Evolutionary conservation across 2,329 filamentous ascomycete species (phyloP).

Genomic region (Nigrograna mackinnonii): DNA sequence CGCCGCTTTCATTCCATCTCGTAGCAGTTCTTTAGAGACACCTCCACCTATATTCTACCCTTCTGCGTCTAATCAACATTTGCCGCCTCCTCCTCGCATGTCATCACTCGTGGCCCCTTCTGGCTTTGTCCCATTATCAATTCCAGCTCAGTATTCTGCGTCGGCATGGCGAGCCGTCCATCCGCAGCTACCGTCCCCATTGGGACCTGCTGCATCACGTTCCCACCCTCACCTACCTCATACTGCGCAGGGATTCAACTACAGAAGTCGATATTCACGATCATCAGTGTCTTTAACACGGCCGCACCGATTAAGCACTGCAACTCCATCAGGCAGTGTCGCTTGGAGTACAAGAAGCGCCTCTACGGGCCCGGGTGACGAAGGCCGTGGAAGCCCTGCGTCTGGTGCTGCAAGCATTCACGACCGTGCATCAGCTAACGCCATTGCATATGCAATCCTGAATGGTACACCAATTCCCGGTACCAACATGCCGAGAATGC

Average conservation of each 20-base stretch:
- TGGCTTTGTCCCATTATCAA: conserved; percentile 24
- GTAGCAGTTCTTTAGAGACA: conserved; percentile 16
- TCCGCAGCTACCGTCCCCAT: conserved; percentile 21
- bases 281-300: conserved; percentile 34
- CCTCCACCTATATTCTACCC: conserved; percentile 17
- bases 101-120: conserved; percentile 16
- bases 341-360: conserved; percentile 26
- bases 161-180: conserved; percentile 37
- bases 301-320: conserved; percentile 29
- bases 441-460: conserved; percentile 25
- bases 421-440: conserved; percentile 12
- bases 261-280: conserved; percentile 23
- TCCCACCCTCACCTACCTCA: conserved; percentile 22
- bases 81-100: conserved; percentile 22
- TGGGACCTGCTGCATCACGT: conserved; percentile 17
- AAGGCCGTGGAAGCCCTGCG: conserved; percentile 9
- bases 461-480: conserved; percentile 20
- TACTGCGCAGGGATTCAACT: conserved; percentile 16
- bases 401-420: conserved; percentile 9
- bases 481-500: not conserved
- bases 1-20: conserved; percentile 17
- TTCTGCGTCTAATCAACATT: conserved; percentile 10
- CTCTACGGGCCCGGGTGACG: conserved; percentile 16
- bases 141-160: conserved; percentile 30
- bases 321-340: conserved; percentile 16